These are phyloP conservation scores for Phytophthora quininea DNA, from an alignment of 352 stramenopile genomes.

Conservation along the genomic window DNA sequence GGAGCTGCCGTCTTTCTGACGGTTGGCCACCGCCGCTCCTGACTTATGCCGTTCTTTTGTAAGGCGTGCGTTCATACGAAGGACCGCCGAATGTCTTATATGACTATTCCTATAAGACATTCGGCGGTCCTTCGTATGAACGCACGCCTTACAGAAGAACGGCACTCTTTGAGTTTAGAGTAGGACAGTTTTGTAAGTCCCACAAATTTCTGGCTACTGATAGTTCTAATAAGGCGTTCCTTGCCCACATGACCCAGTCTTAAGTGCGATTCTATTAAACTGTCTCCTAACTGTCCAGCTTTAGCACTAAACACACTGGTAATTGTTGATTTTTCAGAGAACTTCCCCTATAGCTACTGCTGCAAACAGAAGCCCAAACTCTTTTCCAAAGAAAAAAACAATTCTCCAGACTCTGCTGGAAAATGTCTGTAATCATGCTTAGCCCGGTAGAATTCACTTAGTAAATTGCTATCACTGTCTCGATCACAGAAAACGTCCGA, in stretches of 20 bases:
- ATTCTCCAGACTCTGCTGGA: conserved; percentile 10
- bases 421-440: conserved; percentile 13
- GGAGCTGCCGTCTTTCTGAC: not conserved
- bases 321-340: conserved; percentile 9
- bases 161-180: conserved; percentile 5
- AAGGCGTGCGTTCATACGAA: not conserved
- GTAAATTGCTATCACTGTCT: conserved; percentile 9
- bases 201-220: conserved; percentile 14
- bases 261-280: conserved; percentile 19
- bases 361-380: conserved; percentile 11
- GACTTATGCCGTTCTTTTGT: not conserved
- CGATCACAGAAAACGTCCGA: conserved; percentile 11
- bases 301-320: conserved; percentile 7
- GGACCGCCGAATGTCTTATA: not conserved
- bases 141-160: conserved; percentile 18
- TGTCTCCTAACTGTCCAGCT: not conserved
- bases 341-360: conserved; percentile 22
- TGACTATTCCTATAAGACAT: conserved; percentile 15
- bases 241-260: conserved; percentile 13
- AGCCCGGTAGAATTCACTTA: conserved; percentile 19
- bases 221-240: conserved; percentile 12
- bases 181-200: not conserved
- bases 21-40: too few relatives aligned
- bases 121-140: conserved; percentile 11
- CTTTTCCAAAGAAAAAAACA: conserved; percentile 8